These are phyloP conservation scores for Diversispora epigaea DNA, from an alignment of 192 early-diverging fungal genomes.

Conservation along the genomic window DNA sequence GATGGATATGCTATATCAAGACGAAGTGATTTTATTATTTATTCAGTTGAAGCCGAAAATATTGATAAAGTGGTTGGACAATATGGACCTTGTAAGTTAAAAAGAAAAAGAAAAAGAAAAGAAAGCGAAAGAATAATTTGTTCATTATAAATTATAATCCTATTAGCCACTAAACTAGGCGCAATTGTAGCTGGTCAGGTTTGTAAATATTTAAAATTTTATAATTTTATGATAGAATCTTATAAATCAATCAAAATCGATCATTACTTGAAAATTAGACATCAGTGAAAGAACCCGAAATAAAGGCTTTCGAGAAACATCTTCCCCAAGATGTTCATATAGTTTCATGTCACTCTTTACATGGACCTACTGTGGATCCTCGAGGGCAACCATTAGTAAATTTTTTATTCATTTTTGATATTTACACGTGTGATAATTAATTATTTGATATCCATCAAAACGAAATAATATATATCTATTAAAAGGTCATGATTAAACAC, in stretches of 20 bases:
- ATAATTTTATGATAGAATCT: background rate
- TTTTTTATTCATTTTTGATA: conserved; percentile 30
- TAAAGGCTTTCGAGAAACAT: conserved; percentile 83
- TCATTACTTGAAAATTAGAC: conserved; percentile 52
- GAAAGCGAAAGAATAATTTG: background rate
- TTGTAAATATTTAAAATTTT: background rate
- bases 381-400: conserved; percentile 76
- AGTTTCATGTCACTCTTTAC: conserved; percentile 92
- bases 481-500: conserved; percentile 74
- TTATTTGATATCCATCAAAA: too few relatives aligned
- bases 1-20: conserved; percentile 88
- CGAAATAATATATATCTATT: too few relatives aligned
- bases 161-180: conserved; percentile 76
- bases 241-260: background rate
- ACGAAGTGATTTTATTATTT: conserved; percentile 86
- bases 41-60: conserved; percentile 90
- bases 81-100: conserved; percentile 75
- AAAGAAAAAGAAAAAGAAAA: background rate
- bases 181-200: conserved; percentile 88
- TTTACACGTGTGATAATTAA: background rate
- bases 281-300: conserved; percentile 94
- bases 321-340: conserved; percentile 92
- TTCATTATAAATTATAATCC: background rate
- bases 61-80: conserved; percentile 75
- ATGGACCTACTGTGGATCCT: conserved; percentile 86